Conservation (phyloP, 805 yeast genomes). For the Debaryomyces maramus region DNA sequence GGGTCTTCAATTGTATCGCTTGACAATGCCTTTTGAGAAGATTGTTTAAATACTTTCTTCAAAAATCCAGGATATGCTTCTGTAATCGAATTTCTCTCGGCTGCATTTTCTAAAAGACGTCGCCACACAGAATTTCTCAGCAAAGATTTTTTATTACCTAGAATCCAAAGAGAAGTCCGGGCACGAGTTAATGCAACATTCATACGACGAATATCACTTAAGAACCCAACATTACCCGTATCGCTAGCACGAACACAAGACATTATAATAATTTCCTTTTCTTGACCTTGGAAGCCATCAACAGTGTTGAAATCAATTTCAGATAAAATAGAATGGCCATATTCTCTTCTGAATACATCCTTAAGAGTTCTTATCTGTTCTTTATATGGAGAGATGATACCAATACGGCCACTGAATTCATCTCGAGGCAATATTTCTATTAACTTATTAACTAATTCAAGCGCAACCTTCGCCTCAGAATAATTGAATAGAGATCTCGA, state of each 20-base stretch:
- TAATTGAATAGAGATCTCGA: slow-evolving; percentile 72
- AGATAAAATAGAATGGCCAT: slow-evolving; percentile 61
- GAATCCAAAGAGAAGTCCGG: slow-evolving; percentile 84
- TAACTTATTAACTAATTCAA: slow-evolving; percentile 60
- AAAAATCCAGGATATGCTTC: slow-evolving; percentile 40
- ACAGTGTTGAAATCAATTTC: slow-evolving; percentile 89
- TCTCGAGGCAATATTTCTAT: slow-evolving; percentile 47
- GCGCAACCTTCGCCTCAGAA: slow-evolving; percentile 70
- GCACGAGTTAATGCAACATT: slow-evolving; percentile 97
- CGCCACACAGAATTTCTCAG: slow-evolving; percentile 70
- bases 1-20: background rate
- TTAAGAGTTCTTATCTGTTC: slow-evolving; percentile 72
- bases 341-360: slow-evolving; percentile 53
- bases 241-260: slow-evolving; percentile 92
- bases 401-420: slow-evolving; percentile 72
- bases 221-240: slow-evolving; percentile 73
- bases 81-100: slow-evolving; percentile 38
- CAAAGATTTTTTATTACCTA: slow-evolving; percentile 77
- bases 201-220: slow-evolving; percentile 91
- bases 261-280: slow-evolving; percentile 88
- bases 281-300: slow-evolving; percentile 92
- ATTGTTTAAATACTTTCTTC: slow-evolving; percentile 4
- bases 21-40: background rate
- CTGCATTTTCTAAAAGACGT: slow-evolving; percentile 66
- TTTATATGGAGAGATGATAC: slow-evolving; percentile 92